Base-by-base conservation (phyloP, 2,329 filamentous ascomycete genomes). In the Thyridium curvatum region DNA sequence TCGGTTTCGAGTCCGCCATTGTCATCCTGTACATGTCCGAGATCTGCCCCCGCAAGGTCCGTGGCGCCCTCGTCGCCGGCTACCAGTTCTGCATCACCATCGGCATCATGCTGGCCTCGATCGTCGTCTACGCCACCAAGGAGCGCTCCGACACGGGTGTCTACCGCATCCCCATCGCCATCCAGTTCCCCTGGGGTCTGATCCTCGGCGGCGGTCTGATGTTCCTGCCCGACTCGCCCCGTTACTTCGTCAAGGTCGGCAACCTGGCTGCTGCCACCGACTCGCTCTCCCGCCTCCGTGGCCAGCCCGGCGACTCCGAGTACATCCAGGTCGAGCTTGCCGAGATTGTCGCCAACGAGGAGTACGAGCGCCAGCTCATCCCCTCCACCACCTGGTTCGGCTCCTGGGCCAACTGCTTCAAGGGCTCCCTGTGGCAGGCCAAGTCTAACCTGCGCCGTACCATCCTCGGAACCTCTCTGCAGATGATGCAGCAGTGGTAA, bases 11-110 rank as follows among this genome's bases (percentile, higher is more conserved):
- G 50, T 87, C 83, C 8, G 83, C 85, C 52, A 80, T 88, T 52
- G 80, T 89, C 61, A 86, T 89, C 55, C 71, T 89, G 44, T 90
- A 93, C 76, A 91, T 93, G 86, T 87, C 82, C 35, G 86, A 90
- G 65, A 86, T 90, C 56, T 65, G 67, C 46, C 82, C 83, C 42
- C 76, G 74, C 60, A 86, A 85, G 61, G 82, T 93, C 47, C 59
- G 59, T 43, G 58, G 59, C 38, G 56, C 58, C 34, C 49, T 62
- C 40, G 49, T 83, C 14, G 70, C 73, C 4, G 78, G 74, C n/a
- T 86, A 86, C 59, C 83, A 86, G 60, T 73, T 86, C 13, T 79
- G 84, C 62, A 84, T 86, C 55, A 86, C 82, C 1, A 65, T 85
- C 21, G 83, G 83, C 28, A 84, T 86, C 46, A 74, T 78, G 39